phyloP scores from a whole-genome alignment of 148 eudicot species.

The Cornus suecica region DNA sequence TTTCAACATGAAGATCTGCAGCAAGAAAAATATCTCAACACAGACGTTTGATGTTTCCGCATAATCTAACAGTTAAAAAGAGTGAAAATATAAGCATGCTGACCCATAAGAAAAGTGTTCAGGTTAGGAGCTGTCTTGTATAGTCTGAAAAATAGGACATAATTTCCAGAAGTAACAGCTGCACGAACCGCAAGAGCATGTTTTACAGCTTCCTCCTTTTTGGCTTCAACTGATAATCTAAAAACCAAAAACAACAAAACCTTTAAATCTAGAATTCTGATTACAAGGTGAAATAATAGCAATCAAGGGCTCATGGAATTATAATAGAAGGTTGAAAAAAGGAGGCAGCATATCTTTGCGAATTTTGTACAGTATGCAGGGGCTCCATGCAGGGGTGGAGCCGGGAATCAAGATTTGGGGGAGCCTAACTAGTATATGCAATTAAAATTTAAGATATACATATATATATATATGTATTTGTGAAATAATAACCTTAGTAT shows the following conservation, averaged over 20 bases:
- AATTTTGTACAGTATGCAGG: neutral
- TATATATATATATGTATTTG: too few relatives aligned
- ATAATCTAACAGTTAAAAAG: neutral
- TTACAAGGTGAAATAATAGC: neutral
- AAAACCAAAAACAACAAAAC: slow-evolving; percentile 10
- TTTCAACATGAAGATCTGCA: slow-evolving; percentile 85
- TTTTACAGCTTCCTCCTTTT: slow-evolving; percentile 69
- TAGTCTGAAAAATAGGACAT: slow-evolving; percentile 77
- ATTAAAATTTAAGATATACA: too few relatives aligned
- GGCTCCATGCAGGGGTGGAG: too few relatives aligned
- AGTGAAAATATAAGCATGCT: slow-evolving; percentile 18
- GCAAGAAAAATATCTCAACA: neutral
- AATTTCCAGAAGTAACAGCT: slow-evolving; percentile 85
- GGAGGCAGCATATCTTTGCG: neutral
- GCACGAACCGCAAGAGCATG: slow-evolving; percentile 93
- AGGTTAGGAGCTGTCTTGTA: slow-evolving; percentile 84
- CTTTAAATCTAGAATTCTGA: slow-evolving; percentile 16
- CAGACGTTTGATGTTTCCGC: neutral
- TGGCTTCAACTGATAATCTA: slow-evolving; percentile 78
- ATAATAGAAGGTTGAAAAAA: neutral
- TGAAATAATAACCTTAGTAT: too few relatives aligned
- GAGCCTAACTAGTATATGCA: too few relatives aligned
- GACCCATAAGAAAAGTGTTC: slow-evolving; percentile 85
- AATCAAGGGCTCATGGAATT: too few relatives aligned
- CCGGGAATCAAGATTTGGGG: too few relatives aligned